Evolutionary conservation across 169 alveolate genomes (phyloP).

Genomic region (Cryptosporidium baileyi): DNA sequence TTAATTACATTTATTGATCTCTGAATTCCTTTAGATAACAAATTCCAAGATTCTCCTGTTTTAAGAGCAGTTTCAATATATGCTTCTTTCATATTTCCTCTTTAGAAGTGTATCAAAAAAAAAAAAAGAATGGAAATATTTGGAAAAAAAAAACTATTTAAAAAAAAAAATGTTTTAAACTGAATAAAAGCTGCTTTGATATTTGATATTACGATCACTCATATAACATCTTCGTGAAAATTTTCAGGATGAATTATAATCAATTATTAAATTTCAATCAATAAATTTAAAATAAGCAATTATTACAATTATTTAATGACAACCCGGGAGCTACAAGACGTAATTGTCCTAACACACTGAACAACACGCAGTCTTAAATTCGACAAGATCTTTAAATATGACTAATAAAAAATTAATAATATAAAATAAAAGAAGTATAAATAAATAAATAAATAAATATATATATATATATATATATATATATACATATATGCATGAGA

Average conservation of each 20-base stretch:
- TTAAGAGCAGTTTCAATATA: conserved; percentile 36
- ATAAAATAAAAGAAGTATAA: not conserved
- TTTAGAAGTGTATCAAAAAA: not conserved
- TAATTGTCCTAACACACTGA: conserved; percentile 37
- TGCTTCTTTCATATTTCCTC: conserved; percentile 35
- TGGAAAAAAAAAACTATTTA: not conserved
- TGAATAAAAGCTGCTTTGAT: not conserved
- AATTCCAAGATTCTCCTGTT: conserved; percentile 29
- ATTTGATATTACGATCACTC: too few species aligned
- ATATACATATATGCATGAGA: not conserved
- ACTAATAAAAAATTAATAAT: not conserved
- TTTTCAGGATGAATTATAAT: too few species aligned
- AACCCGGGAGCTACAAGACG: conserved; percentile 16
- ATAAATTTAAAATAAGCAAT: too few species aligned
- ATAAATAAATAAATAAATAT: not conserved
- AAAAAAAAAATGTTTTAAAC: not conserved
- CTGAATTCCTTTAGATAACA: not conserved
- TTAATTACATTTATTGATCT: conserved; percentile 29
- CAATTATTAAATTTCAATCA: too few species aligned
- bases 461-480: too few species aligned
- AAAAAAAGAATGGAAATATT: not conserved
- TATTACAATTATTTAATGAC: not conserved
- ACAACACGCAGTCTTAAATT: conserved; percentile 56
- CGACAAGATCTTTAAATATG: conserved; percentile 46
- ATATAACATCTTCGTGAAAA: too few species aligned